Evolutionary conservation across 192 early-diverging fungal species (phyloP).

Genomic region (Coemansia sp.): DNA sequence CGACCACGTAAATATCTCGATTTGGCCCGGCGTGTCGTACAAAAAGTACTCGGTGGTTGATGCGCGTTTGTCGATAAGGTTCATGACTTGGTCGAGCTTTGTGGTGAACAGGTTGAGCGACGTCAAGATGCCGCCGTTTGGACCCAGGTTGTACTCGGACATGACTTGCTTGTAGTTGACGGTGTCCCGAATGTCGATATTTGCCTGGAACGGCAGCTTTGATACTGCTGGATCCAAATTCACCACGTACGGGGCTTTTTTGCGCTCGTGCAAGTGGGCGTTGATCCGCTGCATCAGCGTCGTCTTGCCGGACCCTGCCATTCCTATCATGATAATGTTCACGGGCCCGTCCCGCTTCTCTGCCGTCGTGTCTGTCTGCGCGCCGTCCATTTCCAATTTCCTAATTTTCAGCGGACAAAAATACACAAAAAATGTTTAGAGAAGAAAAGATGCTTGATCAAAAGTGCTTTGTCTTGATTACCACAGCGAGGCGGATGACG

Average conservation of each 20-base stretch:
- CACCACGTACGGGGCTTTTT: slow-evolving; percentile 81
- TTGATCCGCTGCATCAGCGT: slow-evolving; percentile 96
- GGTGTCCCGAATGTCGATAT: slow-evolving; percentile 97
- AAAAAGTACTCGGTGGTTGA: slow-evolving; percentile 63
- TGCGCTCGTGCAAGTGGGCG: slow-evolving; percentile 75
- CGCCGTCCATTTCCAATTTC: background rate
- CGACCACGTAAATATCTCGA: slow-evolving; percentile 99
- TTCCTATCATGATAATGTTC: slow-evolving; percentile 84
- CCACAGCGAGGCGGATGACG: background rate
- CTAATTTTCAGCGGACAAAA: background rate
- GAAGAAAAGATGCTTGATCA: slow-evolving; percentile 7
- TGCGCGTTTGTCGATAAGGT: slow-evolving; percentile 78
- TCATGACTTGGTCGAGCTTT: slow-evolving; percentile 96
- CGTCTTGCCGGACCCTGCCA: slow-evolving; percentile 96
- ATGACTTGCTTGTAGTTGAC: slow-evolving; percentile 99
- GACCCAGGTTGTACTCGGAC: slow-evolving; percentile 95
- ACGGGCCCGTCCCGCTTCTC: slow-evolving; percentile 23
- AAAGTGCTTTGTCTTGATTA: too few relatives aligned
- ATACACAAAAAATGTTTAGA: slow-evolving; percentile 3
- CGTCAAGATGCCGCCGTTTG: slow-evolving; percentile 96
- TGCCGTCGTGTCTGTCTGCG: background rate
- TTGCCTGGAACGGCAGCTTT: slow-evolving; percentile 85
- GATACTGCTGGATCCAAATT: slow-evolving; percentile 94
- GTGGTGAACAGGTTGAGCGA: slow-evolving; percentile 96
- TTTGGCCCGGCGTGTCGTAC: slow-evolving; percentile 96